These are phyloP conservation scores for Penicillium herquei DNA, from an alignment of 495 filamentous ascomycete species.

Conservation along the genomic window DNA sequence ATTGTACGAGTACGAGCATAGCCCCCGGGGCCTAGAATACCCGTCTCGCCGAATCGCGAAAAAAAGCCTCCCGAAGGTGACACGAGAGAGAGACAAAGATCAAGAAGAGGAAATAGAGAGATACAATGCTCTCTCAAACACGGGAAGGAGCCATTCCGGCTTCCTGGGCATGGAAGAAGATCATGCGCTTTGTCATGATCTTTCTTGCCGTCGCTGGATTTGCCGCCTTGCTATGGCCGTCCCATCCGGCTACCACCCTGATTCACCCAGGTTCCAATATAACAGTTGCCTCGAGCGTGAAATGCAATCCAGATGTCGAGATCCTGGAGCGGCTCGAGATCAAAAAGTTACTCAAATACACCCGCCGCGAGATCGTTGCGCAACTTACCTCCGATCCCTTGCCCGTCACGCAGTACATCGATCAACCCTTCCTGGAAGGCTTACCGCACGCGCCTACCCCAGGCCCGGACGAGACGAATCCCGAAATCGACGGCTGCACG, in stretches of 20 bases:
- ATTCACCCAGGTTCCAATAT: slow-evolving; percentile 31
- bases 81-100: not conserved
- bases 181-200: slow-evolving; percentile 26
- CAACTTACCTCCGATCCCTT: slow-evolving; percentile 27
- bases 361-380: slow-evolving; percentile 42
- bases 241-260: slow-evolving; percentile 10
- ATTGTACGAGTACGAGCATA: slow-evolving; percentile 11
- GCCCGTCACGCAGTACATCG: slow-evolving; percentile 33
- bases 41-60: not conserved
- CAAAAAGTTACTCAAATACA: slow-evolving; percentile 34
- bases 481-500: slow-evolving; percentile 30
- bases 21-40: not conserved
- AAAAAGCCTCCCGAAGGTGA: not conserved
- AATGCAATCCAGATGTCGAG: slow-evolving; percentile 35
- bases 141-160: slow-evolving; percentile 28
- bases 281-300: slow-evolving; percentile 32
- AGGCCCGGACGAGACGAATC: not conserved
- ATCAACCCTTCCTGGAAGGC: slow-evolving; percentile 32
- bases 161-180: slow-evolving; percentile 39
- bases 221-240: slow-evolving; percentile 29
- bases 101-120: not conserved
- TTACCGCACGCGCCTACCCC: not conserved
- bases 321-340: slow-evolving; percentile 31
- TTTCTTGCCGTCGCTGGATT: slow-evolving; percentile 22
- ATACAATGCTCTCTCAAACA: slow-evolving; percentile 27